Conservation (phyloP, 2,329 filamentous ascomycete genomes). For the Talaromyces sp. region DNA sequence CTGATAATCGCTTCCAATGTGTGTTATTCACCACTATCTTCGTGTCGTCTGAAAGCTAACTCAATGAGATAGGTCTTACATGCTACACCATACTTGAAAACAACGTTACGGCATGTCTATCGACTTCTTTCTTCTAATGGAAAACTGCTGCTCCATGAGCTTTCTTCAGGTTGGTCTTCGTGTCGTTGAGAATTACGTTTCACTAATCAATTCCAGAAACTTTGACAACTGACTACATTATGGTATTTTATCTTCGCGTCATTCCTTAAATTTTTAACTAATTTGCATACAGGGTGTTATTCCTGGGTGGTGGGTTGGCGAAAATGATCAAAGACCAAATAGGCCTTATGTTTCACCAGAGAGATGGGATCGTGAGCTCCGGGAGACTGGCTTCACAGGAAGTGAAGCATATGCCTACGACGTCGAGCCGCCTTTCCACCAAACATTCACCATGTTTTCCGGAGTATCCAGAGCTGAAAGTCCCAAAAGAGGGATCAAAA, state of each 20-base stretch:
- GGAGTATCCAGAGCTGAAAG: too few relatives aligned
- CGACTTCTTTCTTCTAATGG: neutral
- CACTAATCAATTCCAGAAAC: neutral
- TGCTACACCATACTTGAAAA: neutral
- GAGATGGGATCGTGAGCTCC: neutral
- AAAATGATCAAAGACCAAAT: neutral
- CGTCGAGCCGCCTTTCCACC: neutral
- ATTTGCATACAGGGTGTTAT: neutral
- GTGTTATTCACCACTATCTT: neutral
- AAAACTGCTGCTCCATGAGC: neutral
- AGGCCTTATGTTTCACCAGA: conserved; percentile 1
- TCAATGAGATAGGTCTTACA: neutral
- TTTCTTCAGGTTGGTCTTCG: neutral
- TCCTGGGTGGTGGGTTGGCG: conserved; percentile 14
- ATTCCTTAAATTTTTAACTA: neutral
- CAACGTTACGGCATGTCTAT: neutral
- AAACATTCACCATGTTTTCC: neutral
- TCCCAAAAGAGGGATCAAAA: too few relatives aligned
- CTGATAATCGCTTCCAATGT: conserved; percentile 6
- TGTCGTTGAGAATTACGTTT: neutral
- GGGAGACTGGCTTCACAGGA: neutral
- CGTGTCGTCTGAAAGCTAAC: neutral
- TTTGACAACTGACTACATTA: neutral
- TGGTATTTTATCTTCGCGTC: neutral
- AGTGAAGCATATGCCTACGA: neutral